Percentiles rank a stretch among this genome's conserved stretches.
Conservation (phyloP, 2,329 filamentous ascomycete species). For the Cladosporium sp. region DNA sequence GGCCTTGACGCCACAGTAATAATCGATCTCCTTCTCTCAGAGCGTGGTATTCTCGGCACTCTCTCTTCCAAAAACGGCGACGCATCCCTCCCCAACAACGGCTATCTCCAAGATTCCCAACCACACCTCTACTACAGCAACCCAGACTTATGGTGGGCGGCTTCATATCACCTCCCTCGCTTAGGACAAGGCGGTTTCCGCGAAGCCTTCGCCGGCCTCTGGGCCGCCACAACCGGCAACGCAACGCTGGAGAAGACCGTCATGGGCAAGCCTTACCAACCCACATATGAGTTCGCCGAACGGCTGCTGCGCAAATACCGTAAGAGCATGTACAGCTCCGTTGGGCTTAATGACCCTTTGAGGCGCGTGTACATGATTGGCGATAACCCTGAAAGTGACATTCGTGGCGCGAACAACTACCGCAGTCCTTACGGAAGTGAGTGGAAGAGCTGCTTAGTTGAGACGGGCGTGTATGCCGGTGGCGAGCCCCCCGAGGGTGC, state of each 20-base stretch:
- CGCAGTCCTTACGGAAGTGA: constrained; percentile 61
- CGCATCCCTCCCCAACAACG: constrained; percentile 59
- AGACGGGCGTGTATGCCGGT: constrained; percentile 70
- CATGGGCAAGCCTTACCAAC: constrained; percentile 76
- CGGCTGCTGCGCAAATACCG: constrained; percentile 62
- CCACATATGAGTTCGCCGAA: constrained; percentile 83
- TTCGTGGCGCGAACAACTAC: constrained; percentile 78
- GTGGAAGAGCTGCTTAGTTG: constrained; percentile 74
- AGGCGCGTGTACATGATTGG: constrained; percentile 89
- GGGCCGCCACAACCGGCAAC: constrained; percentile 63
- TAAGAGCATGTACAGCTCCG: constrained; percentile 41
- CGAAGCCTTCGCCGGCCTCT: constrained; percentile 74
- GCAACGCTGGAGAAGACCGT: constrained; percentile 46
- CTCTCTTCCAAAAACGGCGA: constrained; percentile 69
- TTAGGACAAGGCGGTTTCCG: constrained; percentile 90
- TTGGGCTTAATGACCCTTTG: constrained; percentile 44
- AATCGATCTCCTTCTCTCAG: constrained; percentile 75
- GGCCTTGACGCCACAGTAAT: constrained; percentile 83
- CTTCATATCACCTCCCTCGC: constrained; percentile 76
- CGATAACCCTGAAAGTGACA: constrained; percentile 70
- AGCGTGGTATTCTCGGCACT: constrained; percentile 75
- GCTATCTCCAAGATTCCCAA: constrained; percentile 80
- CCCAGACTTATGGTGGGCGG: constrained; percentile 84
- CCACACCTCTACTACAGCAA: constrained; percentile 84
- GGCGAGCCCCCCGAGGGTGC: constrained; percentile 56